Base-by-base conservation (phyloP, 176 grass and related monocot species). In the Bromus sterilis region DNA sequence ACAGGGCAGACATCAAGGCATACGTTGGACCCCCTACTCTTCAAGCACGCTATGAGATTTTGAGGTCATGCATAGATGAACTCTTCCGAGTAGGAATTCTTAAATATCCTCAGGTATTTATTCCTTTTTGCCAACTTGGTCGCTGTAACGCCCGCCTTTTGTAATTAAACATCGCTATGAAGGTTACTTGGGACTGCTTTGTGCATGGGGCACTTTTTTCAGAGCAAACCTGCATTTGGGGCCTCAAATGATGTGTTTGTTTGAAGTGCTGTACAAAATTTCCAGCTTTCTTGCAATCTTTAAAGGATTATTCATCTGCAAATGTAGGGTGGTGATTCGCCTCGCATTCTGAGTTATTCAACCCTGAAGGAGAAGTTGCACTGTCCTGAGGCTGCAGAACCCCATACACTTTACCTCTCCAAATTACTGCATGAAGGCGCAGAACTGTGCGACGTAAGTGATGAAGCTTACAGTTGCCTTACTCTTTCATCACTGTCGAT, bases 1-100 rank as follows among this genome's bases (percentile, higher is more conserved):
- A 91, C 67, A 92, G 96, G 80, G 96, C 96, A 84, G 96, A 99
- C 46, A 99, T 99, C 85, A 99, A 99, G 74, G 96, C 96, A 86
- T 99, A 99, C 61, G 93, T 99, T 11, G 96, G 96, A 31, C 96
- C 96, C 5, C 96, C 96, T 64, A 91, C 85, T 41, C 76, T 99
- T 79, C 81, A 93, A 83, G 93, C 96, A 85, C 87, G 96, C 77
- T 99, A 99, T 37, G 96, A 99, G 69, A 99, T 99, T 66, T 81
- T 99, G 79, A 93, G 93, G 76, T 95, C 96, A 43, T 99, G 96
- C 78, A 80, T 99, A 77, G 91, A 99, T 28, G 96, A 99, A 91
- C 90, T 99, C 71, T 33, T 93, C 65, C 89, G 96, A 69, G 91
- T 89, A 66, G 96, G 91, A 49, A 95, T 99, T 89, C 79, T 99